These are phyloP conservation scores for Colletotrichum tamarilloi DNA, from an alignment of 2,329 filamentous ascomycete species.

Conservation along the genomic window DNA sequence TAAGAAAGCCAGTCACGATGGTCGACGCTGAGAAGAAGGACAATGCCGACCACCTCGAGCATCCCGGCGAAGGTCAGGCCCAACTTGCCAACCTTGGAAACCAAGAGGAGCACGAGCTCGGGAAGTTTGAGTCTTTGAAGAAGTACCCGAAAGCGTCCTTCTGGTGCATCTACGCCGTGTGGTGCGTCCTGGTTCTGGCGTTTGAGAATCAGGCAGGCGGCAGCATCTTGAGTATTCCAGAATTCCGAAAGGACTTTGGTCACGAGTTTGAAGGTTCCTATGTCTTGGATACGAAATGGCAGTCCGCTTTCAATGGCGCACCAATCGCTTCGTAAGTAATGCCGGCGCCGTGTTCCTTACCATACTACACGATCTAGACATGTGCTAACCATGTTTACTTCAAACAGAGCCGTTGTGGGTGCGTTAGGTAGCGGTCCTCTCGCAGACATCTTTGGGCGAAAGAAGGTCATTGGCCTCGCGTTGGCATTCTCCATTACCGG, in stretches of 20 bases:
- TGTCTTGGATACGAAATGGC: slow-evolving; percentile 55
- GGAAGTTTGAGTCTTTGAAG: slow-evolving; percentile 38
- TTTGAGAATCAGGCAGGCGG: slow-evolving; percentile 56
- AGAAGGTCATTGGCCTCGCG: slow-evolving; percentile 44
- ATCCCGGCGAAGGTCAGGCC: not conserved
- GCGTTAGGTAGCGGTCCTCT: slow-evolving; percentile 44
- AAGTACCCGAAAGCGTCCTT: slow-evolving; percentile 40
- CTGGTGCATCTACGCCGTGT: slow-evolving; percentile 54
- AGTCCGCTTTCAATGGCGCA: slow-evolving; percentile 55
- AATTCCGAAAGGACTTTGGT: slow-evolving; percentile 58
- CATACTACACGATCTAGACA: rapidly evolving
- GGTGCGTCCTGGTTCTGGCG: slow-evolving; percentile 50
- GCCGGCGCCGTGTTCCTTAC: not conserved
- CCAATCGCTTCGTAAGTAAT: slow-evolving; percentile 49
- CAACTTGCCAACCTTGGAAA: slow-evolving; percentile 38
- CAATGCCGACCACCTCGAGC: slow-evolving; percentile 13
- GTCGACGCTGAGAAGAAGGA: slow-evolving; percentile 9
- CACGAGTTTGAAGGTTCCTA: slow-evolving; percentile 47
- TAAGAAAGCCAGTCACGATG: not conserved
- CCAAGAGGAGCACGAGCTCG: slow-evolving; percentile 43
- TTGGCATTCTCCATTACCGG: slow-evolving; percentile 49
- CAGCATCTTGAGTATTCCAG: slow-evolving; percentile 54
- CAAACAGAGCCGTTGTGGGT: slow-evolving; percentile 40
- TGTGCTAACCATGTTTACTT: slow-evolving; percentile 8
- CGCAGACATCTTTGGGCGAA: slow-evolving; percentile 47